phyloP scores from a whole-genome alignment of 257 asterid genomes.

The Petunia secreta region DNA sequence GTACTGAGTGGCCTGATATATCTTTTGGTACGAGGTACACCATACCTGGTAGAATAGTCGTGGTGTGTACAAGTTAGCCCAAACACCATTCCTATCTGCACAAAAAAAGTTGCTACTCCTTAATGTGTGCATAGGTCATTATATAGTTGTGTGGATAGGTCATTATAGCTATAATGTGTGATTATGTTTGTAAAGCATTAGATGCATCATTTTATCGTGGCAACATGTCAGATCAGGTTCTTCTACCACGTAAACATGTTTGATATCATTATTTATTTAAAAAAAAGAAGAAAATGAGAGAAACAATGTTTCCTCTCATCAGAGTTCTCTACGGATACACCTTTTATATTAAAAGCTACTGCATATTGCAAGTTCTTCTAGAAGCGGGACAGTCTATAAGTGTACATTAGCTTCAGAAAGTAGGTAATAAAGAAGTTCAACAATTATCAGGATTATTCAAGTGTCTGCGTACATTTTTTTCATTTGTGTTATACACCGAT shows the following conservation, averaged over 20 bases:
- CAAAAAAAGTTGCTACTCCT: too few species aligned
- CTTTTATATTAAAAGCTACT: neutral
- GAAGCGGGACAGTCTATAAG: neutral
- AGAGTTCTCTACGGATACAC: neutral
- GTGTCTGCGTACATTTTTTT: neutral
- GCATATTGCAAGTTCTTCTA: constrained; percentile 10
- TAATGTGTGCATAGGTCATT: too few species aligned
- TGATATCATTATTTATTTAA: neutral
- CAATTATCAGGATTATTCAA: constrained; percentile 5
- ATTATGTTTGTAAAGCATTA: too few species aligned
- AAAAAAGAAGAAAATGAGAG: neutral
- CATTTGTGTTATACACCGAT: neutral
- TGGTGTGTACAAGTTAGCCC: too few species aligned
- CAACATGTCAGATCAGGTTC: constrained; percentile 4
- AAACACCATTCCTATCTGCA: too few species aligned
- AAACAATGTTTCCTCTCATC: neutral
- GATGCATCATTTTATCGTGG: neutral
- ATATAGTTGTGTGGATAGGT: too few species aligned
- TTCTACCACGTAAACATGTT: neutral
- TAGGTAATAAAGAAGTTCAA: constrained; percentile 13
- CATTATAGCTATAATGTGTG: too few species aligned
- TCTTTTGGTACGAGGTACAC: too few species aligned
- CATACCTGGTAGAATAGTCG: too few species aligned
- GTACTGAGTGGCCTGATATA: too few species aligned
- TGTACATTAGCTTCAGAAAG: neutral